phyloP scores from a whole-genome alignment of 345 rosid species.

The Durio zibethinus region DNA sequence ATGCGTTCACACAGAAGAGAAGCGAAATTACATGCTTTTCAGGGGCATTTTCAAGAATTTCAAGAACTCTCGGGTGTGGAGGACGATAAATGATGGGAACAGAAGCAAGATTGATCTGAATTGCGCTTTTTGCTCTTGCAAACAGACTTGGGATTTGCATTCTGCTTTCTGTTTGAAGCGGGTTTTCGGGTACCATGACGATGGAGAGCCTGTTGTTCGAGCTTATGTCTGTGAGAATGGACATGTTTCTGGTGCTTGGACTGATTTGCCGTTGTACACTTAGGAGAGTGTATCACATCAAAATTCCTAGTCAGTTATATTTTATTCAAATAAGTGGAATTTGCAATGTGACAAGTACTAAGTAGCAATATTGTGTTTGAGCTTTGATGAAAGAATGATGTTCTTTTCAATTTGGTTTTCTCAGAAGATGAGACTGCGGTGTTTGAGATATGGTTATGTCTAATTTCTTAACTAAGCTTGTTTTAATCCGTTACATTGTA shows the following conservation, averaged over 20 bases:
- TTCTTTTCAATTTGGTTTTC: not conserved
- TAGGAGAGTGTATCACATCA: conserved; percentile 12
- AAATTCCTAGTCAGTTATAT: not conserved
- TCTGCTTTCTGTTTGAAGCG: conserved; percentile 88
- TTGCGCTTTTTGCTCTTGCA: conserved; percentile 76
- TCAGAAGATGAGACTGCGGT: not conserved
- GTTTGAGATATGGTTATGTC: not conserved
- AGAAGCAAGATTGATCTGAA: conserved; percentile 55
- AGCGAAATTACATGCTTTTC: conserved; percentile 86
- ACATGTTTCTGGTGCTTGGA: conserved; percentile 98
- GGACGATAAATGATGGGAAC: conserved; percentile 72
- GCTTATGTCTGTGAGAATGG: conserved; percentile 98
- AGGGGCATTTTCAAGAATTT: conserved; percentile 89
- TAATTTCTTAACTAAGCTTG: not conserved
- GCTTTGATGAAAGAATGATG: not conserved
- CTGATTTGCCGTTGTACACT: conserved; percentile 64
- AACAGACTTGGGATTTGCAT: conserved; percentile 85
- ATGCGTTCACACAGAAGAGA: conserved; percentile 72
- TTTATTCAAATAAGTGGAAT: not conserved
- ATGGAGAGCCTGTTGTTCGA: conserved; percentile 91
- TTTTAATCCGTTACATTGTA: not conserved
- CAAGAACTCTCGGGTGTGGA: conserved; percentile 79
- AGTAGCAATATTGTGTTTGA: not conserved
- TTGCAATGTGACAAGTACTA: not conserved
- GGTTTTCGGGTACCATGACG: conserved; percentile 75